These are phyloP conservation scores for Mycena filopes DNA, from an alignment of 768 basidiomycete genomes.

Conservation along the genomic window DNA sequence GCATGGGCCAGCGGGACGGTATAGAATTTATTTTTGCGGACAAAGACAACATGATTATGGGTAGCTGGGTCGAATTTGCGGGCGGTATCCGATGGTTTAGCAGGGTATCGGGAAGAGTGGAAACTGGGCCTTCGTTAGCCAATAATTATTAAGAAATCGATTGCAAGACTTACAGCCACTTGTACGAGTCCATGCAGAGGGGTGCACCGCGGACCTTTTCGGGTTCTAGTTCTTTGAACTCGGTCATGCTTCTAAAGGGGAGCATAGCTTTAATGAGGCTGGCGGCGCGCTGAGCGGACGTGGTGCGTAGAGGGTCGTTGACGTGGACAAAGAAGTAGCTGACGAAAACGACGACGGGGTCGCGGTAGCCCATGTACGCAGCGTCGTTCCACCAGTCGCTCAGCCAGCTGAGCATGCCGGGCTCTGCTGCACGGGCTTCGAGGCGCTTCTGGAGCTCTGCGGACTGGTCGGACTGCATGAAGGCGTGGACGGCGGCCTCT, in stretches of 20 bases:
- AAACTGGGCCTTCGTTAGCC: constrained; percentile 62
- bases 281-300: constrained; percentile 81
- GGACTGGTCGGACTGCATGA: constrained; percentile 75
- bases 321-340: constrained; percentile 96
- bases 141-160: background rate
- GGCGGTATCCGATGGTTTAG: constrained; percentile 84
- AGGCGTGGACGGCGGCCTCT: constrained; percentile 66
- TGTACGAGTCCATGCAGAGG: constrained; percentile 93
- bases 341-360: constrained; percentile 91
- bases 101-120: constrained; percentile 92
- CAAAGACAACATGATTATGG: constrained; percentile 90
- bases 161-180: constrained; percentile 76
- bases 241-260: constrained; percentile 84
- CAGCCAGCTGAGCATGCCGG: constrained; percentile 82
- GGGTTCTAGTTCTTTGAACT: constrained; percentile 87
- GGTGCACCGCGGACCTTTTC: constrained; percentile 84
- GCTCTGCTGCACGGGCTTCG: constrained; percentile 74
- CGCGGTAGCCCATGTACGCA: constrained; percentile 89
- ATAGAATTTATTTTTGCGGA: constrained; percentile 93
- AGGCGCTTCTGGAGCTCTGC: constrained; percentile 82
- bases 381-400: constrained; percentile 98
- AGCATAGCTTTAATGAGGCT: constrained; percentile 86
- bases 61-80: constrained; percentile 77
- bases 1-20: constrained; percentile 76
- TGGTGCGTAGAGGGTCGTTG: constrained; percentile 64